Evolutionary conservation across 2,329 filamentous ascomycete genomes (phyloP).

Genomic region (Hymenoscyphus occultus): DNA sequence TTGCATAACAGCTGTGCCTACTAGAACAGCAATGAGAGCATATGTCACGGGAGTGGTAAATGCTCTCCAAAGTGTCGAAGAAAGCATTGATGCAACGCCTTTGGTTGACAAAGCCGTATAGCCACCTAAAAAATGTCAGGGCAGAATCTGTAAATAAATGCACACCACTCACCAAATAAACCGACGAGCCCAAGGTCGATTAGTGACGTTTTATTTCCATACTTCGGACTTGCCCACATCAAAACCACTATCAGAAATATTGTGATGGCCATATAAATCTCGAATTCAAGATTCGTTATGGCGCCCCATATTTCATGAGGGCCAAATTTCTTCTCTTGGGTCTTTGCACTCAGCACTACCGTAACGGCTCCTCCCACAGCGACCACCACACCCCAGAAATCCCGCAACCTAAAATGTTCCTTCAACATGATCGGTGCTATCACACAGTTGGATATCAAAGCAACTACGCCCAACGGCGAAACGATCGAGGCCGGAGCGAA

Average conservation of each 20-base stretch:
- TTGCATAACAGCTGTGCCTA: slow-evolving; percentile 88
- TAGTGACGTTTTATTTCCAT: slow-evolving; percentile 81
- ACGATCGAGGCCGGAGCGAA: slow-evolving; percentile 98
- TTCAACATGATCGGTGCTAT: slow-evolving; percentile 94
- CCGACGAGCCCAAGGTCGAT: slow-evolving; percentile 93
- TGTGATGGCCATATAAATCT: slow-evolving; percentile 83
- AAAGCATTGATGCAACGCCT: slow-evolving; percentile 91
- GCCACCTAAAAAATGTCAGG: slow-evolving; percentile 56
- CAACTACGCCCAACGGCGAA: slow-evolving; percentile 93
- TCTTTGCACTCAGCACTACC: slow-evolving; percentile 87
- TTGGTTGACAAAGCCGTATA: slow-evolving; percentile 98
- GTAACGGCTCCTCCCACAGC: slow-evolving; percentile 85
- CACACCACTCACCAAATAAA: slow-evolving; percentile 69
- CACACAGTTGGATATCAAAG: slow-evolving; percentile 92
- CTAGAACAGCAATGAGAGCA: slow-evolving; percentile 72
- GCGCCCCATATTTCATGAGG: slow-evolving; percentile 87
- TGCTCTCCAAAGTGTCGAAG: slow-evolving; percentile 82
- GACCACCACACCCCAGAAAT: slow-evolving; percentile 84
- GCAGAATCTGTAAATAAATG: slow-evolving; percentile 5
- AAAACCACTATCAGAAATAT: slow-evolving; percentile 68
- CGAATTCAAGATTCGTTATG: slow-evolving; percentile 85
- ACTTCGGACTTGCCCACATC: slow-evolving; percentile 78
- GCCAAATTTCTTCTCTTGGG: slow-evolving; percentile 84
- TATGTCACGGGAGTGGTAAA: slow-evolving; percentile 94
- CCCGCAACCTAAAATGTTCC: slow-evolving; percentile 79